A percentile compares a stretch with the other conserved stretches of the same genome.
Evolutionary conservation across 2,329 filamentous ascomycete species (phyloP).

Genomic region (Sporothrix mexicana): DNA sequence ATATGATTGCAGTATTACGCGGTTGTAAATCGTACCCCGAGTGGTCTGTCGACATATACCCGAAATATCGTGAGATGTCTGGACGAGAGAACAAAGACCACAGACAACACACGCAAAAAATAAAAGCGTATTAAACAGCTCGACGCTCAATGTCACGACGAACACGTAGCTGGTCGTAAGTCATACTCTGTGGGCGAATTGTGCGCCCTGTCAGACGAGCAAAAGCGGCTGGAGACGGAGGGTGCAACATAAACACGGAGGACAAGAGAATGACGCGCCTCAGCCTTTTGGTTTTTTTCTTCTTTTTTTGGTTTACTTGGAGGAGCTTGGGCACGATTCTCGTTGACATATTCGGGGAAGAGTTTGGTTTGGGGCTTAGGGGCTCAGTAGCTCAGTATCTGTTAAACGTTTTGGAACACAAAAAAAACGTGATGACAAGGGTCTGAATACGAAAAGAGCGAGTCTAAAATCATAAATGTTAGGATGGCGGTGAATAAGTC

Average conservation of each 20-base stretch:
- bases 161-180: too few relatives aligned
- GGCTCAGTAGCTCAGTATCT: not conserved
- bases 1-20: not conserved
- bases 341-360: not conserved
- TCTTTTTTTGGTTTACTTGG: not conserved
- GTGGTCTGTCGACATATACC: not conserved
- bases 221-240: not conserved
- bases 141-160: too few relatives aligned
- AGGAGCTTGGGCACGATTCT: not conserved
- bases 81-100: not conserved
- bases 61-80: not conserved
- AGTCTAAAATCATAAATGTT: not conserved
- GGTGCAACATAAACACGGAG: not conserved
- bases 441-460: not conserved
- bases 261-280: not conserved
- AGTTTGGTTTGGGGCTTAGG: too few relatives aligned
- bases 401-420: not conserved
- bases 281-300: constrained; percentile 12
- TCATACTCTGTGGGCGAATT: not conserved
- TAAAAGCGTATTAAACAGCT: not conserved
- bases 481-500: too few relatives aligned
- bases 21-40: not conserved
- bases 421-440: not conserved
- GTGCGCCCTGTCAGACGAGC: not conserved
- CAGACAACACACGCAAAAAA: not conserved